These are phyloP conservation scores for Lecanicillium sp. DNA, from an alignment of 2,329 filamentous ascomycete species.

Conservation along the genomic window DNA sequence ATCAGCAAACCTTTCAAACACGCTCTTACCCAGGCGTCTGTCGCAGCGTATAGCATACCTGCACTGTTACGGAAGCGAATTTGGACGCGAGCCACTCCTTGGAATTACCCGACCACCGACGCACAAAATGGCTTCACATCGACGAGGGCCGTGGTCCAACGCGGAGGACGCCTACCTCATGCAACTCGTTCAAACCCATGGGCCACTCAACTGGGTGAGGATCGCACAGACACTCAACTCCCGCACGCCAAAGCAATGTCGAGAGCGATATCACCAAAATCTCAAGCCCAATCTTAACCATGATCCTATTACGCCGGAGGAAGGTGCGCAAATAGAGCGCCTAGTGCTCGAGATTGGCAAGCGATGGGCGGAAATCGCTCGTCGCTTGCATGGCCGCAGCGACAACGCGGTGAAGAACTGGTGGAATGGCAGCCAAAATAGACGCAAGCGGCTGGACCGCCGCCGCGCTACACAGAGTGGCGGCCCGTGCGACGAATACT, in stretches of 20 bases:
- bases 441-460: constrained; percentile 49
- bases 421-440: constrained; percentile 93
- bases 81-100: too few species aligned
- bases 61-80: too few species aligned
- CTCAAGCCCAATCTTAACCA: constrained; percentile 71
- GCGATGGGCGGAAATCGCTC: constrained; percentile 88
- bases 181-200: constrained; percentile 61
- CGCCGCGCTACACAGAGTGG: constrained; percentile 20
- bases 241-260: constrained; percentile 87
- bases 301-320: constrained; percentile 62
- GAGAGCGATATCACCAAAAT: constrained; percentile 91
- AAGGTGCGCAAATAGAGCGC: constrained; percentile 66
- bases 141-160: constrained; percentile 72
- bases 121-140: constrained; percentile 13
- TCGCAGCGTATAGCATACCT: too few species aligned
- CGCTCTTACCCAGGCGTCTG: too few species aligned
- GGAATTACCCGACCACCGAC: too few species aligned
- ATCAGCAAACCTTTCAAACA: too few species aligned
- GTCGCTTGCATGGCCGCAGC: constrained; percentile 72
- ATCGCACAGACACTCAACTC: constrained; percentile 70
- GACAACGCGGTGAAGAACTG: constrained; percentile 97
- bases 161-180: constrained; percentile 66
- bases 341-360: constrained; percentile 74
- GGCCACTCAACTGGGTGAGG: constrained; percentile 81
- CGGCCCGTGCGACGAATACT: constrained; percentile 5